Evolutionary conservation across 1,284 basidiomycete species (phyloP).

Genomic region (Cystobasidiaceae sp.): DNA sequence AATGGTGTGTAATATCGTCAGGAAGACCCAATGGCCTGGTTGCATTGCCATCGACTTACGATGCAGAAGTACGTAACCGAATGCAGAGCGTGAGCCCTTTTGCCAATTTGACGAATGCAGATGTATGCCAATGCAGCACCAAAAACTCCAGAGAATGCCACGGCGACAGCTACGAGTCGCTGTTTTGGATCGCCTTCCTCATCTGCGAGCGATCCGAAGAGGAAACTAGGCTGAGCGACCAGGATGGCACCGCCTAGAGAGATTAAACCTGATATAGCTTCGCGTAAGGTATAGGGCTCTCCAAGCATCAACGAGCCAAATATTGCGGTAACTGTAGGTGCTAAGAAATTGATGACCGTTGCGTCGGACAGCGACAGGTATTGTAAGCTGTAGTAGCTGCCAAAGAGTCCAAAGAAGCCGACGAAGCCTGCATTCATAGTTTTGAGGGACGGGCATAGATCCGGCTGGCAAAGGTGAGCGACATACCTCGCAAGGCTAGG

Average conservation of each 20-base stretch:
- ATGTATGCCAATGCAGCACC: conserved; percentile 44
- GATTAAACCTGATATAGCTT: conserved; percentile 43
- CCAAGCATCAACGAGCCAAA: conserved; percentile 43
- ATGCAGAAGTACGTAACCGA: conserved; percentile 40
- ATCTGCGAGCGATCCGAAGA: conserved; percentile 34
- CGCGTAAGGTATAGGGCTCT: conserved; percentile 43
- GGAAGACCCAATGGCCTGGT: not conserved
- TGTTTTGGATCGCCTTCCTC: conserved; percentile 21
- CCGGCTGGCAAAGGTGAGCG: not conserved
- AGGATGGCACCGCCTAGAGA: conserved; percentile 45
- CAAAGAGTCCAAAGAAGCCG: conserved; percentile 43
- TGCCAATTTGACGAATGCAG: conserved; percentile 46
- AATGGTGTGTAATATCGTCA: not conserved
- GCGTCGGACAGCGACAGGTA: conserved; percentile 46
- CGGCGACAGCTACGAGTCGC: conserved; percentile 33
- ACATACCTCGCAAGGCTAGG: conserved; percentile 35
- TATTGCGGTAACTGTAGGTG: conserved; percentile 44
- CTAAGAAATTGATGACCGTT: conserved; percentile 45
- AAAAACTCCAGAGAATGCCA: conserved; percentile 43
- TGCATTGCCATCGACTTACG: not conserved
- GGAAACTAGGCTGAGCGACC: conserved; percentile 43
- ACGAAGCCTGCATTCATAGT: conserved; percentile 22
- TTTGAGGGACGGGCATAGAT: not conserved
- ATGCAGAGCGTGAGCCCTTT: conserved; percentile 41
- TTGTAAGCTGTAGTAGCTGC: conserved; percentile 41